Conservation (phyloP, 1,284 basidiomycete genomes). For the Boletus smithii region DNA sequence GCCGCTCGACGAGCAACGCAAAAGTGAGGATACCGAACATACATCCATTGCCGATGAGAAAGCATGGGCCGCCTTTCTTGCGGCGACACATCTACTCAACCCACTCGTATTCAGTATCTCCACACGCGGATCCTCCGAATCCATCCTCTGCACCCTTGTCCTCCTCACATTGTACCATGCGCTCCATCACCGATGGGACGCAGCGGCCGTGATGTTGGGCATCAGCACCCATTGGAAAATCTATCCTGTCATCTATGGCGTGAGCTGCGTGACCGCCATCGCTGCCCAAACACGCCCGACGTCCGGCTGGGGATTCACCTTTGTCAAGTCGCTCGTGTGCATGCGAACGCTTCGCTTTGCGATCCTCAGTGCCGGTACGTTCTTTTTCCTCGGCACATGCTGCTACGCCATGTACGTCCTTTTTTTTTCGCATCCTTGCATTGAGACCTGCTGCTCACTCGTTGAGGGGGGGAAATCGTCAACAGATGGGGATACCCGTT, state of each 20-base stretch:
- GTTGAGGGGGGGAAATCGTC: background rate
- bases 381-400: conserved; percentile 57
- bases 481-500: conserved; percentile 91
- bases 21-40: background rate
- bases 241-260: conserved; percentile 89
- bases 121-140: conserved; percentile 93
- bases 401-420: conserved; percentile 77
- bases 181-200: conserved; percentile 51
- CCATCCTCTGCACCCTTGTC: conserved; percentile 79
- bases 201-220: conserved; percentile 71
- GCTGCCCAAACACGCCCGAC: conserved; percentile 31
- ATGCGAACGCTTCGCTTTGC: conserved; percentile 64
- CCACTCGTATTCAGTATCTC: conserved; percentile 96
- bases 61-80: conserved; percentile 49
- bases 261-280: conserved; percentile 70
- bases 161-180: conserved; percentile 68
- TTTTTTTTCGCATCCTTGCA: background rate
- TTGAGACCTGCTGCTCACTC: conserved; percentile 5
- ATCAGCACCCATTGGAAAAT: conserved; percentile 92
- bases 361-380: conserved; percentile 64
- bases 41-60: background rate
- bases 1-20: conserved; percentile 19
- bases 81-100: conserved; percentile 77
- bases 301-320: conserved; percentile 29
- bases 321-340: conserved; percentile 49